Percentiles rank a stretch among this genome's conserved stretches.
Conservation (phyloP, 257 asterid genomes). For the Verbascum thapsus region DNA sequence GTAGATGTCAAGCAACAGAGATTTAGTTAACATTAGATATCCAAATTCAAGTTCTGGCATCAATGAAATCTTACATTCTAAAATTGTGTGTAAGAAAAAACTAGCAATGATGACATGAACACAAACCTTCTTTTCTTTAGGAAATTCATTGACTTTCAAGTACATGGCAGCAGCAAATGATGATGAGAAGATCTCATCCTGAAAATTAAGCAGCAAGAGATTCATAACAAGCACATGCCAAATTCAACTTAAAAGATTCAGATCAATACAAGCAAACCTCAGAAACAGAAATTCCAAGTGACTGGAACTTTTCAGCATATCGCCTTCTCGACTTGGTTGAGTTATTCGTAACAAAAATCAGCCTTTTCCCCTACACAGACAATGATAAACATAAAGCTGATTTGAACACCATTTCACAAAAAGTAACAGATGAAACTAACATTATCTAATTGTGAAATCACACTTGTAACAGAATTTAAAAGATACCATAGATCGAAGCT, state of each 20-base stretch:
- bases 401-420: background rate
- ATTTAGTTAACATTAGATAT: no score
- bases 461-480: background rate
- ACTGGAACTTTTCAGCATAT: constrained; percentile 73
- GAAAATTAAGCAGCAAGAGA: constrained; percentile 37
- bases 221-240: constrained; percentile 1
- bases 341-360: constrained; percentile 89
- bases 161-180: constrained; percentile 98
- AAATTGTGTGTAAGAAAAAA: background rate
- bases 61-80: constrained; percentile 10
- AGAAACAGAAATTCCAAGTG: constrained; percentile 76
- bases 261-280: constrained; percentile 56
- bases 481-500: constrained; percentile 75
- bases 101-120: background rate
- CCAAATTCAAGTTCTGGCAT: no score
- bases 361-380: constrained; percentile 71
- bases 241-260: background rate
- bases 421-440: constrained; percentile 7
- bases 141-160: constrained; percentile 72
- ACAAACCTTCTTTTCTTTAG: constrained; percentile 79
- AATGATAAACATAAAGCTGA: background rate
- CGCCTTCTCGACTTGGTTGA: constrained; percentile 83
- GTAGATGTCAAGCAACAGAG: no score
- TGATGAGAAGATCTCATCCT: constrained; percentile 92
- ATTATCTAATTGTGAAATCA: no score